Evolutionary conservation across 192 early-diverging fungal genomes (phyloP), one percentile per base, ranked within the genome.

Genomic region (Dimargaris cristalligena): DNA sequence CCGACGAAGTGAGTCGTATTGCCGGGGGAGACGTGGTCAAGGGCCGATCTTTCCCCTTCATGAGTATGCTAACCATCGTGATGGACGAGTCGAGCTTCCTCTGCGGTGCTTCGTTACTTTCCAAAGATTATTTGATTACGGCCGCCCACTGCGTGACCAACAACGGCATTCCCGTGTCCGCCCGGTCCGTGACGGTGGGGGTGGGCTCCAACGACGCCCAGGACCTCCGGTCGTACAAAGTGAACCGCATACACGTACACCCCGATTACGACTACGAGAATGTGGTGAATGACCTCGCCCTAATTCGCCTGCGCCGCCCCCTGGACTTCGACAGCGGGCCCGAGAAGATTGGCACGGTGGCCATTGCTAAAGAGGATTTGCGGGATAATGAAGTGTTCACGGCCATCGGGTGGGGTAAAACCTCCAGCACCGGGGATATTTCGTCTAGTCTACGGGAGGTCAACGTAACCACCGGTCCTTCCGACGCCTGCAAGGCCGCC

Each of bases 211-310:
- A 57, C 55, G 55, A 34, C 22, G 22, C 11, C 3, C 34, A 57
- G 44, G 13, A 44, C 13, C 28, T 60, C 18, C 67, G 67, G 58
- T 60, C 60, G 10, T 46, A 64, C 20, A 34, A 60, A 3, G 65
- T 70, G 2, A 47, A 60, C 16, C 55, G 63, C 41, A 33, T 76
- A 34, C 59, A 60, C 48, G 68, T 50, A 11, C 75, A 77, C 51
- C 75, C 75, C n/a, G 62, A 67, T 23, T 77, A 74, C 62, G 62
- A 77, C 54, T 68, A 67, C 61, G 29, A 52, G 25, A 50, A 65
- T 10, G 72, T 74, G 67, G 62, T 52, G 48, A 74, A 77, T 51
- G 75, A 77, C 58, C 65, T 77, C 20, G 69, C 72, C 48, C 67
- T 77, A 13, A 26, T 77, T 33, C 62, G 62, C 3, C 59, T 77